Evolutionary conservation across 805 yeast genomes (phyloP).

Genomic region (Metschnikowia proteae): DNA sequence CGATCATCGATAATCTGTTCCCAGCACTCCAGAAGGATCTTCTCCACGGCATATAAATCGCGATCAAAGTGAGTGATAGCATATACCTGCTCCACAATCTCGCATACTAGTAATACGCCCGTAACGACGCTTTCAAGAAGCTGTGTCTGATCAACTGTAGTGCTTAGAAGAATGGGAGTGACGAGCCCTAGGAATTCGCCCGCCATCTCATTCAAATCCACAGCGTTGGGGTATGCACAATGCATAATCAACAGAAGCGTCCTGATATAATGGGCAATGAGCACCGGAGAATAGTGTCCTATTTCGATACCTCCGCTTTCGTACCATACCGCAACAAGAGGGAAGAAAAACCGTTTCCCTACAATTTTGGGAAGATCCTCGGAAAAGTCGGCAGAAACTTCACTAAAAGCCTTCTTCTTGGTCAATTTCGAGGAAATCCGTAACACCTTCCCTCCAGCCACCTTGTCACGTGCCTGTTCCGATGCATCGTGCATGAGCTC

Average conservation of each 20-base stretch:
- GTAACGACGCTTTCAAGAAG: constrained; percentile 38
- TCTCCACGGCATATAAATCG: constrained; percentile 18
- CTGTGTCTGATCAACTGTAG: constrained; percentile 28
- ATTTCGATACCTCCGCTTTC: constrained; percentile 44
- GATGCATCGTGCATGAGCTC: constrained; percentile 30
- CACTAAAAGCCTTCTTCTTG: constrained; percentile 8
- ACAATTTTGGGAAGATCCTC: constrained; percentile 37
- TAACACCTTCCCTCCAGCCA: constrained; percentile 40
- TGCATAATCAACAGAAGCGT: constrained; percentile 56
- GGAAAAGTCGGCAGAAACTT: constrained; percentile 19
- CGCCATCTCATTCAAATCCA: constrained; percentile 53
- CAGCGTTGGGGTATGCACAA: constrained; percentile 53
- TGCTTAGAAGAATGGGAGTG: constrained; percentile 20
- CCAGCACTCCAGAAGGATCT: constrained; percentile 30
- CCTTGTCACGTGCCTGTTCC: constrained; percentile 28
- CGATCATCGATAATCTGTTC: constrained; percentile 35
- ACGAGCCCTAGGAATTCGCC: constrained; percentile 45
- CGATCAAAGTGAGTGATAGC: constrained; percentile 22
- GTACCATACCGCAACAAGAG: constrained; percentile 52
- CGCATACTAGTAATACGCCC: constrained; percentile 33
- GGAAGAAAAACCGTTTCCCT: constrained; percentile 46
- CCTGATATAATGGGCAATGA: constrained; percentile 56
- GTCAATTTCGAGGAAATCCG: constrained; percentile 39
- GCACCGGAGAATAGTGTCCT: constrained; percentile 52
- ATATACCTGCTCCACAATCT: constrained; percentile 28